Evolutionary conservation across 2,329 filamentous ascomycete species (phyloP).

Genomic region (Colletotrichum sp.): DNA sequence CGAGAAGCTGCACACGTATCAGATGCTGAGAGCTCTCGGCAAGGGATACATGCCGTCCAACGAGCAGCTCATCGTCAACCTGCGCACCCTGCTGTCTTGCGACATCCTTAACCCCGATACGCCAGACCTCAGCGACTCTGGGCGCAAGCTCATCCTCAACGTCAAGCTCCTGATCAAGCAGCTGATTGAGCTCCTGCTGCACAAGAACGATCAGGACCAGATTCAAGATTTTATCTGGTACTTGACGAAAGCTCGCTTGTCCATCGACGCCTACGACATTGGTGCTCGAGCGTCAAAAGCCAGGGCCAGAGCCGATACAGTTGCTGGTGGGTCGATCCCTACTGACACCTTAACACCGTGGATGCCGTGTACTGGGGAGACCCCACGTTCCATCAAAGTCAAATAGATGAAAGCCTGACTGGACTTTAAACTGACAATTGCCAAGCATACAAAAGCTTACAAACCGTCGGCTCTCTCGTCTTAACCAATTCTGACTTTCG

Average conservation of each 20-base stretch:
- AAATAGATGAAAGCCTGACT: background rate
- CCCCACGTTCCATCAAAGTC: background rate
- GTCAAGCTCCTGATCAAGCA: conserved; percentile 76
- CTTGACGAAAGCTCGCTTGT: conserved; percentile 73
- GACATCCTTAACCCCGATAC: conserved; percentile 78
- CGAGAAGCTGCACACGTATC: conserved; percentile 91
- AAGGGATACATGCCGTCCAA: conserved; percentile 93
- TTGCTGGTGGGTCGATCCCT: conserved; percentile 61
- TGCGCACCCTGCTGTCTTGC: conserved; percentile 79
- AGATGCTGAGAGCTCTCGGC: conserved; percentile 83
- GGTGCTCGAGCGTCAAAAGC: conserved; percentile 63
- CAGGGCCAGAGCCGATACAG: conserved; percentile 73
- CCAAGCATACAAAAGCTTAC: conserved; percentile 78
- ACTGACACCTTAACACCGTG: background rate
- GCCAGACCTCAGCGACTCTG: conserved; percentile 77
- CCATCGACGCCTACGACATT: conserved; percentile 70
- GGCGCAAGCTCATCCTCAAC: conserved; percentile 74
- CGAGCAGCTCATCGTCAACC: conserved; percentile 79
- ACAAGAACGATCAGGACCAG: conserved; percentile 86
- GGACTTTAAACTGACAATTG: conserved; percentile 24
- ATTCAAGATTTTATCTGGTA: conserved; percentile 94
- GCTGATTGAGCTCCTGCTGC: conserved; percentile 79
- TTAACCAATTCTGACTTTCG: conserved; percentile 91
- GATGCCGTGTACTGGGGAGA: background rate
- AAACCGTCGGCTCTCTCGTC: conserved; percentile 83